Conservation (phyloP, 176 grass and related monocot species). For the Zoysia japonica region DNA sequence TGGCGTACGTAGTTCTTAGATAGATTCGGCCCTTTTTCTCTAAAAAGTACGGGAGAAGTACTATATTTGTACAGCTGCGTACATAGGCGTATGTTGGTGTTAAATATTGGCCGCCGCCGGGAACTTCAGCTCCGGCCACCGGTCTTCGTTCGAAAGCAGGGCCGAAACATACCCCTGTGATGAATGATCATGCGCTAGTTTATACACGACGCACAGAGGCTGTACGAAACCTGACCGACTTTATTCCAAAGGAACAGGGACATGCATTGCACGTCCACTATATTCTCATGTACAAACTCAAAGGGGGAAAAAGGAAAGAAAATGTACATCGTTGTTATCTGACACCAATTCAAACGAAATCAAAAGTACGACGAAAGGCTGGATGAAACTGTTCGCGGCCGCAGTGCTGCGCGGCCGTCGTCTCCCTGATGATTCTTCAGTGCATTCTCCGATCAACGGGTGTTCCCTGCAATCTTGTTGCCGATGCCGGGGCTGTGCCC, state of each 20-base stretch:
- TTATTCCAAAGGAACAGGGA: conserved; percentile 18
- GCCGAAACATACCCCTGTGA: neutral
- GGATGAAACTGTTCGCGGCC: neutral
- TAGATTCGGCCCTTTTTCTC: neutral
- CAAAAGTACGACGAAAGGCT: neutral
- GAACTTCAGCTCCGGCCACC: neutral
- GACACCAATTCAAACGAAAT: neutral
- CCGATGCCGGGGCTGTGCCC: conserved; percentile 75
- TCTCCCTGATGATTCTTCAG: neutral
- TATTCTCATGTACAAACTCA: neutral
- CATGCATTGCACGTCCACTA: conserved; percentile 10
- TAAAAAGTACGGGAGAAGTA: neutral
- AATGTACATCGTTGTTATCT: neutral
- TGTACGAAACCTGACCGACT: neutral
- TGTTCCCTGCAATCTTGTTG: conserved; percentile 52
- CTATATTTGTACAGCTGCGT: neutral
- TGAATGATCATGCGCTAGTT: neutral
- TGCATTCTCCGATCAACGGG: conserved; percentile 10
- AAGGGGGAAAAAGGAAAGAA: neutral
- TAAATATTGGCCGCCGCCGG: no score
- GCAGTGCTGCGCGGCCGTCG: no score
- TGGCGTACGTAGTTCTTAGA: neutral
- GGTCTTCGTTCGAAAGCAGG: neutral
- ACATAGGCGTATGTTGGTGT: neutral
- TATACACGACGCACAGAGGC: neutral